These are phyloP conservation scores for Phaseolus lunatus DNA, from an alignment of 306 rosid genomes.

Conservation along the genomic window DNA sequence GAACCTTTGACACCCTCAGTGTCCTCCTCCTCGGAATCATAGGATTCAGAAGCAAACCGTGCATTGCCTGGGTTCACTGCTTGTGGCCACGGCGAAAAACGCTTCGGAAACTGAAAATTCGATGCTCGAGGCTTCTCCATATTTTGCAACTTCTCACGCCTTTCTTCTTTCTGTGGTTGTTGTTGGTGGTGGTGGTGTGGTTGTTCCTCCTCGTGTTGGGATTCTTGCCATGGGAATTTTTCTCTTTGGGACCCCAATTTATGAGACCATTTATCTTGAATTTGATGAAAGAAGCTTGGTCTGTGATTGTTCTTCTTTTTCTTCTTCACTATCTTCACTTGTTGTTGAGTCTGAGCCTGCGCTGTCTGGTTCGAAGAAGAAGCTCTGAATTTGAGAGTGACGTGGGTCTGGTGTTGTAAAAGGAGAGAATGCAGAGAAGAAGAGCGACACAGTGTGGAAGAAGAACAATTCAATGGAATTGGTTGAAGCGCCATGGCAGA, in stretches of 20 bases:
- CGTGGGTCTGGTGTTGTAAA: conserved; percentile 40
- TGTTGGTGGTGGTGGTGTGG: neutral
- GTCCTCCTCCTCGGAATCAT: conserved; percentile 25
- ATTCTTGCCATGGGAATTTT: conserved; percentile 79
- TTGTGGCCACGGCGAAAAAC: conserved; percentile 76
- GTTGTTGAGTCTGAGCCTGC: conserved; percentile 48
- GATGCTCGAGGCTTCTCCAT: conserved; percentile 35
- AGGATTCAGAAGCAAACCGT: conserved; percentile 38
- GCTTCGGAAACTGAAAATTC: conserved; percentile 52
- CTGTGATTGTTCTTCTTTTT: conserved; percentile 64
- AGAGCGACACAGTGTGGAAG: conserved; percentile 40
- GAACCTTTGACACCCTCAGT: neutral
- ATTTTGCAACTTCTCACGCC: neutral
- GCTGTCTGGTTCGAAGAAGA: conserved; percentile 58
- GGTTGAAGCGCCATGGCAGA: conserved; percentile 68
- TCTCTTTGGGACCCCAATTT: conserved; percentile 62
- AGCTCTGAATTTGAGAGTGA: conserved; percentile 56
- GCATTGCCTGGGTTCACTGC: conserved; percentile 45
- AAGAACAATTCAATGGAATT: conserved; percentile 44
- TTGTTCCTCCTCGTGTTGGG: conserved; percentile 25
- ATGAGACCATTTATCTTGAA: conserved; percentile 77
- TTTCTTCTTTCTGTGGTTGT: conserved; percentile 18
- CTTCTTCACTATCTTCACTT: conserved; percentile 56
- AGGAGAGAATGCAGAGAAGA: conserved; percentile 54
- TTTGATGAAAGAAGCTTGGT: conserved; percentile 87